Conservation (phyloP, 1,284 basidiomycete species). For the Naganishia sp. region DNA sequence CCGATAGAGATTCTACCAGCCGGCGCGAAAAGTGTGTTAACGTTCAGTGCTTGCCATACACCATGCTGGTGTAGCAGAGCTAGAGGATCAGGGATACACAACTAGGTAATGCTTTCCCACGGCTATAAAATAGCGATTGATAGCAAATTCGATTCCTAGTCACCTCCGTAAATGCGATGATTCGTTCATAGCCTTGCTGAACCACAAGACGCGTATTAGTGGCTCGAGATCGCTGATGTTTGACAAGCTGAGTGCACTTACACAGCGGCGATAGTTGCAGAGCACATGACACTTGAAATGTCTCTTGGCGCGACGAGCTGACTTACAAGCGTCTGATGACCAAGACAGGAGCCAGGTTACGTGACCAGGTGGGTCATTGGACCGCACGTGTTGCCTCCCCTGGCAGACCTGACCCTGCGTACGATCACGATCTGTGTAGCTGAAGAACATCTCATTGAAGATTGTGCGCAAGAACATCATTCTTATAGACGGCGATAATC, state of each 20-base stretch:
- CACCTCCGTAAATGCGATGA: neutral
- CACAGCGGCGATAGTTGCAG: neutral
- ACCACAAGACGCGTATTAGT: neutral
- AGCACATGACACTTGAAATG: too few species aligned
- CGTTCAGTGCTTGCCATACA: neutral
- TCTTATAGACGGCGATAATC: too few species aligned
- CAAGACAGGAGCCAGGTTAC: too few species aligned
- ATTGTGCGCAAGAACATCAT: too few species aligned
- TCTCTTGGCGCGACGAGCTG: too few species aligned
- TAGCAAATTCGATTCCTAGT: constrained; percentile 57
- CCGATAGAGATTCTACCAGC: neutral
- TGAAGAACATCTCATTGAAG: too few species aligned
- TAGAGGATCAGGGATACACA: neutral
- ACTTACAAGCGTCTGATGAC: too few species aligned
- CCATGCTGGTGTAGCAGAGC: neutral
- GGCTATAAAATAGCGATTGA: neutral
- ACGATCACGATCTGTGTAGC: too few species aligned
- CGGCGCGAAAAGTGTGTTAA: neutral
- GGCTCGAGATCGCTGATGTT: neutral
- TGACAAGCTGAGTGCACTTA: neutral
- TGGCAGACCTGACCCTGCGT: too few species aligned
- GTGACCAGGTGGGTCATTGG: too few species aligned
- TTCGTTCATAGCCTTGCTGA: neutral
- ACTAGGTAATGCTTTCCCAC: neutral
- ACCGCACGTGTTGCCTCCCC: too few species aligned